A percentile compares a stretch with the other conserved stretches of the same genome.
Conservation (phyloP, 257 asterid species). For the Fraxinus excelsior region DNA sequence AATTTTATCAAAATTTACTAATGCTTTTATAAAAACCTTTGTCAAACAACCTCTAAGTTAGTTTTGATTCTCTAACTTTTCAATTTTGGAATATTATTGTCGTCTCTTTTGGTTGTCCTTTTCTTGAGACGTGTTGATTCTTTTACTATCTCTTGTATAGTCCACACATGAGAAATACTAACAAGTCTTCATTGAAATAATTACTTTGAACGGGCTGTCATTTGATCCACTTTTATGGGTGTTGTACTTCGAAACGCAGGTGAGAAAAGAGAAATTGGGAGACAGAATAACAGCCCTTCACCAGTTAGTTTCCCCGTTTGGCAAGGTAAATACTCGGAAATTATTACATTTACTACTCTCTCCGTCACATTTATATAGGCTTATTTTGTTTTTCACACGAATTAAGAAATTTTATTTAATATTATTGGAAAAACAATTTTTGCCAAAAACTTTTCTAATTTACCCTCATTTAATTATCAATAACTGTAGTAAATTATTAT, state of each 20-base stretch:
- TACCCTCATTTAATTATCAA: too few relatives aligned
- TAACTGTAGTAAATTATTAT: too few relatives aligned
- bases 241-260: conserved; percentile 47
- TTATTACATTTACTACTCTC: background rate
- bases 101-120: conserved; percentile 68
- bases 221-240: conserved; percentile 13
- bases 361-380: too few relatives aligned
- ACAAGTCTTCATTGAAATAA: background rate
- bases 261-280: conserved; percentile 77
- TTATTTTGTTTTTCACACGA: too few relatives aligned
- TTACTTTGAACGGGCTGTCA: conserved; percentile 18
- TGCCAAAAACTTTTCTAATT: too few relatives aligned
- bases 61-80: conserved; percentile 28
- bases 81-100: conserved; percentile 49
- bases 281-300: conserved; percentile 90
- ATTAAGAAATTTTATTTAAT: too few relatives aligned
- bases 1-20: too few relatives aligned
- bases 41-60: background rate
- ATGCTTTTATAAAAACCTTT: too few relatives aligned
- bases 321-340: conserved; percentile 56
- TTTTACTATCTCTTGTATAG: conserved; percentile 37
- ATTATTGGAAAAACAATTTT: too few relatives aligned
- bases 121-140: conserved; percentile 42
- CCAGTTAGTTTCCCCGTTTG: conserved; percentile 89
- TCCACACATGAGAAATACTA: conserved; percentile 46